These are phyloP conservation scores for Trematosphaeria pertusa DNA, from an alignment of 2,329 filamentous ascomycete species.

Conservation along the genomic window DNA sequence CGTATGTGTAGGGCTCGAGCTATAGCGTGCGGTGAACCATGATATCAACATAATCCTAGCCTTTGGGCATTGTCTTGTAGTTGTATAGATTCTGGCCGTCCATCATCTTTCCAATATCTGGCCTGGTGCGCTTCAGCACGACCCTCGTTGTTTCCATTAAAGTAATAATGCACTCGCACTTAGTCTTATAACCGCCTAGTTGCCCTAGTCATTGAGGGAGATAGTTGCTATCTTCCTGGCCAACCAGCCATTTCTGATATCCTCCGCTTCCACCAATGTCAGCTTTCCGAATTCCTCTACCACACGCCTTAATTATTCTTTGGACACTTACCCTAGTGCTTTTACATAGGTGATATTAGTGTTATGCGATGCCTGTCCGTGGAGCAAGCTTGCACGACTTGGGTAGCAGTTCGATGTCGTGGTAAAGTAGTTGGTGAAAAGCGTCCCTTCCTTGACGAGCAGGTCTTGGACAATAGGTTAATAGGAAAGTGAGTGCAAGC, in stretches of 20 bases:
- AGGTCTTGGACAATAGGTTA: constrained; percentile 64
- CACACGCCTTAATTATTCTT: no score
- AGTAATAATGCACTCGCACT: constrained; percentile 67
- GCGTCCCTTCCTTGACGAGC: constrained; percentile 63
- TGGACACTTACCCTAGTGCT: constrained; percentile 58
- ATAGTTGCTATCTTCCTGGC: constrained; percentile 52
- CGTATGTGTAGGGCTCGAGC: constrained; percentile 12
- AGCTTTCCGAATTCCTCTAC: no score
- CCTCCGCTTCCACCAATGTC: no score
- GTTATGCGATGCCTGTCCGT: constrained; percentile 63
- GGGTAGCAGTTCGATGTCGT: constrained; percentile 72
- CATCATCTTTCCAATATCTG: constrained; percentile 69
- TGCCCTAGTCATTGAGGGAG: constrained; percentile 72
- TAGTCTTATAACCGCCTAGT: constrained; percentile 71
- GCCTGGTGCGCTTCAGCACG: constrained; percentile 59
- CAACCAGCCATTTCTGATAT: constrained; percentile 50
- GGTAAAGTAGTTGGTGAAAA: constrained; percentile 67
- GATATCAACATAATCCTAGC: no score
- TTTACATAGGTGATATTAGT: constrained; percentile 12
- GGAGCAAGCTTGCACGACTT: constrained; percentile 67
- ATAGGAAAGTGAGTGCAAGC: constrained; percentile 60
- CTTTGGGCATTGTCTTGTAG: no score
- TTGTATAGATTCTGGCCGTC: no score
- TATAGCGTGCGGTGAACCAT: no score
- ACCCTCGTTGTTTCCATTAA: no score